Percentiles rank a stretch among this genome's conserved stretches.
phyloP scores from a whole-genome alignment of 495 filamentous ascomycete species.

The Ascodesmis nigricans region DNA sequence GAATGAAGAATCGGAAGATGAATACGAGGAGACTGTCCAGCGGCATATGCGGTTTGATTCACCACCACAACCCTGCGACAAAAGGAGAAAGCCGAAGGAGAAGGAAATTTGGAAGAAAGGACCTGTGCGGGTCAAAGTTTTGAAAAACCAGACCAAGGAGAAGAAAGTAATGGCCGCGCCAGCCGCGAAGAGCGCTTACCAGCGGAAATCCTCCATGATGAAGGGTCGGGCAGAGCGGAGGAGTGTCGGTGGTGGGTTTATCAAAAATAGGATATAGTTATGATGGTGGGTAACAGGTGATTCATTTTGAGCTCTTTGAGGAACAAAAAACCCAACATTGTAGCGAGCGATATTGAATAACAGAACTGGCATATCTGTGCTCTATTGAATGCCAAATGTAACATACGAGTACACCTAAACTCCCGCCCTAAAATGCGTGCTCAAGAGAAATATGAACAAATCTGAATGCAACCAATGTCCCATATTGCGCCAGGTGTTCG shows the following conservation, averaged over 20 bases:
- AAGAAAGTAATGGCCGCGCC: constrained; percentile 16
- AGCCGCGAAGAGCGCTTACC: not conserved
- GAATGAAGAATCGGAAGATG: constrained; percentile 2
- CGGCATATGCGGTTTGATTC: not conserved
- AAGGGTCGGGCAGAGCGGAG: not conserved
- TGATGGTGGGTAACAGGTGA: no score
- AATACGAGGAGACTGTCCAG: constrained; percentile 2
- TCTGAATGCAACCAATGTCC: no score
- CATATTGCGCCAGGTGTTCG: no score
- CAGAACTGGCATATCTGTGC: no score
- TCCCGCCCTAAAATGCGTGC: no score
- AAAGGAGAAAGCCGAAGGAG: constrained; percentile 10
- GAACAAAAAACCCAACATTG: no score
- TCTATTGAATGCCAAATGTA: no score
- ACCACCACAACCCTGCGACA: constrained; percentile 4
- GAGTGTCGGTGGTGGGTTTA: not conserved
- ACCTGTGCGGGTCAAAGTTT: constrained; percentile 15
- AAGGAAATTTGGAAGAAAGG: constrained; percentile 16
- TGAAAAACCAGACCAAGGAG: constrained; percentile 12
- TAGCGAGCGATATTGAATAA: no score
- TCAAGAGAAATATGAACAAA: no score
- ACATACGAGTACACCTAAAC: no score
- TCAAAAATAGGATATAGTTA: not conserved
- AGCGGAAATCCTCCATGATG: not conserved
- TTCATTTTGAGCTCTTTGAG: no score